phyloP scores from a whole-genome alignment of 768 basidiomycete genomes.

The Termitomyces heimii region DNA sequence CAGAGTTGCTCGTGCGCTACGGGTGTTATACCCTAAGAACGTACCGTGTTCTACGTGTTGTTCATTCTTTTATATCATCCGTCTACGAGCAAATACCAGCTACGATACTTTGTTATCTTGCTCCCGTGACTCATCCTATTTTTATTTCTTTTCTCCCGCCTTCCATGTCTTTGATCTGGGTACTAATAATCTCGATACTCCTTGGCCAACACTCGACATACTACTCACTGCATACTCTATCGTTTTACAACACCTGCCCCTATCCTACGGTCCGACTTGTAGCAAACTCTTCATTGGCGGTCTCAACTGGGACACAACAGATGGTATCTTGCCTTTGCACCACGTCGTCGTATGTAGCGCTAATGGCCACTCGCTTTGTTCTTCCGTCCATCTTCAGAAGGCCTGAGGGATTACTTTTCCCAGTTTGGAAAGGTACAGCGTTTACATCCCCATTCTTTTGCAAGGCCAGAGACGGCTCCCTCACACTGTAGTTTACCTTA shows the following conservation, averaged over 20 bases:
- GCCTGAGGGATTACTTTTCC: constrained; percentile 65
- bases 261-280: constrained; percentile 23
- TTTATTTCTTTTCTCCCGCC: constrained; percentile 12
- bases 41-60: constrained; percentile 10
- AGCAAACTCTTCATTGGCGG: constrained; percentile 93
- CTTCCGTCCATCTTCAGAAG: constrained; percentile 34
- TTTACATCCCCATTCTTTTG: background rate
- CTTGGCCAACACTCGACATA: constrained; percentile 20
- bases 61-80: constrained; percentile 9
- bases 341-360: constrained; percentile 25
- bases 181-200: constrained; percentile 19
- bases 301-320: constrained; percentile 88
- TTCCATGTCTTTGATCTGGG: constrained; percentile 15
- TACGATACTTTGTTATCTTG: constrained; percentile 28
- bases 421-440: constrained; percentile 67
- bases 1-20: background rate
- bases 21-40: constrained; percentile 4
- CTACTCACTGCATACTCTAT: constrained; percentile 20
- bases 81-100: constrained; percentile 20
- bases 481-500: constrained; percentile 16
- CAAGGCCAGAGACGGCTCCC: constrained; percentile 1
- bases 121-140: constrained; percentile 14
- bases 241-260: constrained; percentile 17
- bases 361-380: constrained; percentile 27
- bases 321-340: constrained; percentile 52